phyloP scores from a whole-genome alignment of 176 grass and related monocot genomes.

The Microstegium vimineum region DNA sequence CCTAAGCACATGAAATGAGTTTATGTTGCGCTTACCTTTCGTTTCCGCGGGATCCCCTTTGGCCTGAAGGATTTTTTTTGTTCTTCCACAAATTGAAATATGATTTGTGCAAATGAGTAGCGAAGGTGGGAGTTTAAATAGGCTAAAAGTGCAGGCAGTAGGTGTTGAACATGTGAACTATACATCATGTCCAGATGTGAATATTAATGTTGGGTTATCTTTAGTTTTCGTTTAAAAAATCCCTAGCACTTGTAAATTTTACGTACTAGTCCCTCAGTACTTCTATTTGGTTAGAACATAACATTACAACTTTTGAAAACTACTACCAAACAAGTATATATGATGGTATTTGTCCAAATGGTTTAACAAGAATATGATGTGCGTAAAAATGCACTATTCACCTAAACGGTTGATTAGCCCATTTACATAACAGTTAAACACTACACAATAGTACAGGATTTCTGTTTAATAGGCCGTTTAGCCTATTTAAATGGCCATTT shows the following conservation, averaged over 20 bases:
- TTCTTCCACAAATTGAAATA: constrained; percentile 7
- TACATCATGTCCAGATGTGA: too few relatives aligned
- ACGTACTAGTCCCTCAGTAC: not conserved
- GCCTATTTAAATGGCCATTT: not conserved
- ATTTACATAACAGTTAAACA: not conserved
- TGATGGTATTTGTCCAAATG: not conserved
- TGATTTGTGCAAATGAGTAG: constrained; percentile 1
- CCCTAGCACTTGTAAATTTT: not conserved
- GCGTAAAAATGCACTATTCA: not conserved
- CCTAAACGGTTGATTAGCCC: not conserved
- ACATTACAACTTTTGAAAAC: not conserved
- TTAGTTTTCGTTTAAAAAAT: not conserved
- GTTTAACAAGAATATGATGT: not conserved
- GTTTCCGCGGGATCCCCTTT: not conserved
- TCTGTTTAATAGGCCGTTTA: too few relatives aligned
- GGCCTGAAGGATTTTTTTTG: not conserved
- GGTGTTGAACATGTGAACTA: constrained; percentile 30
- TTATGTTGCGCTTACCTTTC: not conserved
- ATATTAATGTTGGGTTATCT: not conserved
- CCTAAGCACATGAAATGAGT: not conserved
- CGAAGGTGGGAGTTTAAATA: constrained; percentile 15
- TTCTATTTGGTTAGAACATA: not conserved
- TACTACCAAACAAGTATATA: not conserved
- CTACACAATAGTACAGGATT: not conserved
- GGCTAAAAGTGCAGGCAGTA: constrained; percentile 17